These are phyloP conservation scores for Chloranthus sessilifolius DNA, from an alignment of 164 flowering plant species.

Conservation along the genomic window DNA sequence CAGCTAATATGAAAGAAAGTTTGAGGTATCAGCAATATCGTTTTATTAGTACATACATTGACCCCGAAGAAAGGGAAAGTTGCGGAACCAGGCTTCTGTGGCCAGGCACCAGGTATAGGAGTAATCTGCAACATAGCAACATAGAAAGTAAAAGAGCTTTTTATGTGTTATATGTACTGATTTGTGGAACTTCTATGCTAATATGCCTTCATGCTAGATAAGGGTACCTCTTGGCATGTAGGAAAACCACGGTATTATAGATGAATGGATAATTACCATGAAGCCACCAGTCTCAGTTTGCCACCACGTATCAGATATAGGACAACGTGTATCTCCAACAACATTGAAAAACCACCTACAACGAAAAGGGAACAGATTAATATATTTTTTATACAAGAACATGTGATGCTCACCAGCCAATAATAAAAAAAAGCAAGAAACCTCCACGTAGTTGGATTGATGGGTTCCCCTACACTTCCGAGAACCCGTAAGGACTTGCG, in stretches of 20 bases:
- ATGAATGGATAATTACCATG: slow-evolving; percentile 67
- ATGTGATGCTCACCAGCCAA: background rate
- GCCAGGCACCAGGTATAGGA: slow-evolving; percentile 98
- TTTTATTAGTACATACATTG: slow-evolving; percentile 28
- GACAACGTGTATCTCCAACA: slow-evolving; percentile 90
- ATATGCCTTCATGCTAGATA: too few relatives aligned
- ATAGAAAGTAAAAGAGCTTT: too few relatives aligned
- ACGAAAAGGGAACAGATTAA: background rate
- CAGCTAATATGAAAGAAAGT: background rate
- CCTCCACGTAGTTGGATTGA: slow-evolving; percentile 99
- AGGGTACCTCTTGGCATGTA: too few relatives aligned
- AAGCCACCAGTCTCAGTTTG: slow-evolving; percentile 99
- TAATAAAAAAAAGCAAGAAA: background rate
- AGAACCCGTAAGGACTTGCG: slow-evolving; percentile 91
- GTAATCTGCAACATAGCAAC: slow-evolving; percentile 59
- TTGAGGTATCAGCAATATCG: background rate
- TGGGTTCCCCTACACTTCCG: slow-evolving; percentile 99
- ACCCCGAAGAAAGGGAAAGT: slow-evolving; percentile 98
- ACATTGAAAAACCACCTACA: slow-evolving; percentile 92
- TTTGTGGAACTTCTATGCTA: too few relatives aligned
- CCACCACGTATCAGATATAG: slow-evolving; percentile 99
- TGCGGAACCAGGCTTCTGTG: slow-evolving; percentile 98
- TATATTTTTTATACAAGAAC: slow-evolving; percentile 3
- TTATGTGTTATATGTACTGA: too few relatives aligned
- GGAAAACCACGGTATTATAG: too few relatives aligned